Conservation (phyloP, 768 basidiomycete genomes). For the Pleurotus djamor region DNA sequence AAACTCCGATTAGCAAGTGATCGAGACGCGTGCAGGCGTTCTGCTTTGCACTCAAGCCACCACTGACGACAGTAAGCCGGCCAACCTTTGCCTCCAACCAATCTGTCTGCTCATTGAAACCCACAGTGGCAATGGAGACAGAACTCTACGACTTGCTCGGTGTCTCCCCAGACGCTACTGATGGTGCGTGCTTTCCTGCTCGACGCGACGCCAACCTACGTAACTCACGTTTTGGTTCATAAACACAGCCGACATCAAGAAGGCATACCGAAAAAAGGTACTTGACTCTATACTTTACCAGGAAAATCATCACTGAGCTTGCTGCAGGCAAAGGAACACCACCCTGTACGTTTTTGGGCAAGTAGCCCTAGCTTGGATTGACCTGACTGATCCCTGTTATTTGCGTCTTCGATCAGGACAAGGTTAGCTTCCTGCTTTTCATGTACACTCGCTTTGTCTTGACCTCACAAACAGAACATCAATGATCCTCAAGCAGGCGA, state of each 20-base stretch:
- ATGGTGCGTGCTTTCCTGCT: conserved; percentile 43
- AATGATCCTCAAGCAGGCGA: conserved; percentile 82
- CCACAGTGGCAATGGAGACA: conserved; percentile 70
- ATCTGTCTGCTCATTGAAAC: neutral
- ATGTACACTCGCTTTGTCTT: no score
- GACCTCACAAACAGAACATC: conserved; percentile 57
- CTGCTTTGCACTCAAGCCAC: no score
- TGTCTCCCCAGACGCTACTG: conserved; percentile 63
- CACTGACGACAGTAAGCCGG: no score
- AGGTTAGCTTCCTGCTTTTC: conserved; percentile 32
- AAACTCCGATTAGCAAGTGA: neutral
- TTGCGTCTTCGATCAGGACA: conserved; percentile 49
- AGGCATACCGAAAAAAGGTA: conserved; percentile 93
- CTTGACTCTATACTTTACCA: conserved; percentile 13
- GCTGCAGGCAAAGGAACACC: conserved; percentile 78
- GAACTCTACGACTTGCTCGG: conserved; percentile 86
- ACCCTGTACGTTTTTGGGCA: conserved; percentile 54
- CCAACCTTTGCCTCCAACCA: no score
- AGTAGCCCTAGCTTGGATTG: neutral
- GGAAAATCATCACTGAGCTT: conserved; percentile 13
- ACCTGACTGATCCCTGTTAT: neutral
- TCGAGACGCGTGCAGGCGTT: neutral
- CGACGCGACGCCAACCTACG: no score
- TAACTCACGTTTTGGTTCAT: no score
- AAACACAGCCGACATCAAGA: conserved; percentile 78